Base-by-base conservation (phyloP, 441 rosid species). In the Bruguiera hainesii region DNA sequence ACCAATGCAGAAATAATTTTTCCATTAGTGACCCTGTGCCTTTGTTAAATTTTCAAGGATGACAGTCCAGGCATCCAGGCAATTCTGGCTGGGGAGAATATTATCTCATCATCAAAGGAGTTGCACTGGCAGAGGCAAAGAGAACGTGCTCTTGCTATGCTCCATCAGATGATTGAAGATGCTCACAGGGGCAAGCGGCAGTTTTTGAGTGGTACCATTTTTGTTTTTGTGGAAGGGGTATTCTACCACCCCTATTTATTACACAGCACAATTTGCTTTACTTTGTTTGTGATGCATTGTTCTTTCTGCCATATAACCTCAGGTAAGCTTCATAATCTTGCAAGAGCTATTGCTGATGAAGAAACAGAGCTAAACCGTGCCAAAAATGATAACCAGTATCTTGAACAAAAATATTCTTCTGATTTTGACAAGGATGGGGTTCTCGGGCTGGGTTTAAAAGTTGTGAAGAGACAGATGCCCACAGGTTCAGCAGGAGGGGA, bases 301-400 rank as follows among this genome's bases (percentile, higher is more conserved):
- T 70, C 65, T 74, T 78, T 72, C 67, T 77, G 65, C 62, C 74
- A 26, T 71, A 64, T 57, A 73, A 76, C 75, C 56, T 63, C 71
- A 95, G 99, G 99, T 60, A 95, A 95, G 82, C 94, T 95, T 73
- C 98, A 95, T 81, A 95, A 95, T 81, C 86, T 95, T 69, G 93
- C 99, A 10, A 90, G 98, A 82, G 99, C 98, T 74, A 85, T 95
- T 73, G 83, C 91, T 75, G 98, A 92, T 75, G 97, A 90, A 85
- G 97, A 92, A 77, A 75, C 86, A 61, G 98, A 95, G 73, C 79
- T 73, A 20, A 81, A 77, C 70, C 61, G 72, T 71, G 66, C 76
- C 52, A 86, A 83, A 80, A 84, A 83, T 71, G 90, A 86, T 55
- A 80, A 81, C 65, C 61, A 68, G 23, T 65, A 78, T 65, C 30